These are phyloP conservation scores for Zygosaccharomyces sapae DNA, from an alignment of 1,139 yeast species.

Conservation along the genomic window DNA sequence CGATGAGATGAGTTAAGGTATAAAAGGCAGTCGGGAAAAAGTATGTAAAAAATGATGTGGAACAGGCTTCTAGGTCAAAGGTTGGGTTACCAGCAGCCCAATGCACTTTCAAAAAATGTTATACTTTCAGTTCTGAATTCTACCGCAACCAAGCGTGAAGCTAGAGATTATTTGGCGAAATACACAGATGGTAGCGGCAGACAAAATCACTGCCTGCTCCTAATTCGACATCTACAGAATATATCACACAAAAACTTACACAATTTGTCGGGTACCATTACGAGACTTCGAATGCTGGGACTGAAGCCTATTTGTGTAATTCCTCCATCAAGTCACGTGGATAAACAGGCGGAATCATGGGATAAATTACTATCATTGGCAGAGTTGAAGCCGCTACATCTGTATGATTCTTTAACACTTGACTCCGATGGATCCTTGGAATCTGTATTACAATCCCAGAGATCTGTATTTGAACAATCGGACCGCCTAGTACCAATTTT, in stretches of 20 bases:
- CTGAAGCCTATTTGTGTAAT: slow-evolving; percentile 31
- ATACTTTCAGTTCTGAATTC: slow-evolving; percentile 65
- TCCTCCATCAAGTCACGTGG: slow-evolving; percentile 25
- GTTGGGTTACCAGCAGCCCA: slow-evolving; percentile 23
- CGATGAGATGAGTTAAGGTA: neutral
- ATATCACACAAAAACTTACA: slow-evolving; percentile 14
- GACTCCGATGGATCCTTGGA: slow-evolving; percentile 15
- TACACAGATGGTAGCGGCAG: slow-evolving; percentile 37
- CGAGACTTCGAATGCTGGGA: slow-evolving; percentile 29
- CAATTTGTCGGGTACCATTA: slow-evolving; percentile 24
- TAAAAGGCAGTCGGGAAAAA: neutral
- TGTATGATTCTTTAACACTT: slow-evolving; percentile 20
- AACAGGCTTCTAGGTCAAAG: slow-evolving; percentile 9
- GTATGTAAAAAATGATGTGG: slow-evolving; percentile 10
- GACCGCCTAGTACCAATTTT: slow-evolving; percentile 26
- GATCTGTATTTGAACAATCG: slow-evolving; percentile 10
- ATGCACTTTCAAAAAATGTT: slow-evolving; percentile 42
- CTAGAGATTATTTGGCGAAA: slow-evolving; percentile 58
- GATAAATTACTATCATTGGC: slow-evolving; percentile 26
- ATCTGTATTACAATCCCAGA: slow-evolving; percentile 20
- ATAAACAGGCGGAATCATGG: slow-evolving; percentile 25
- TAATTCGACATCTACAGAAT: slow-evolving; percentile 26
- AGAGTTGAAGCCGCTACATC: slow-evolving; percentile 25
- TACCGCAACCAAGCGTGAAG: slow-evolving; percentile 75
- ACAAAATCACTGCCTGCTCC: slow-evolving; percentile 28